Conservation (phyloP, 305 asterid genomes). For the Fraxinus angustifolia region DNA sequence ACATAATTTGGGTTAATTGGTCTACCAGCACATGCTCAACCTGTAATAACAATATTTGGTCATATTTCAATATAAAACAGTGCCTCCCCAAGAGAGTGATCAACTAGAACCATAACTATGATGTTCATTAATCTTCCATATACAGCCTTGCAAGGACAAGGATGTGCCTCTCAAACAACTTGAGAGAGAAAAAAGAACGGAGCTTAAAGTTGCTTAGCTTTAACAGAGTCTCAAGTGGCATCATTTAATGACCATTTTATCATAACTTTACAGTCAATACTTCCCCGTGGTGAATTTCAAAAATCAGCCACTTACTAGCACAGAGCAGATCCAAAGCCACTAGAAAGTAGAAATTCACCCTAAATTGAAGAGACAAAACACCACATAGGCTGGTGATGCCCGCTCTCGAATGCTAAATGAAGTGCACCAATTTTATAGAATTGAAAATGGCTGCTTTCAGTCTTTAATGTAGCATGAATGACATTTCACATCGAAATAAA, state of each 20-base stretch:
- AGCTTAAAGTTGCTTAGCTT: conserved; percentile 19
- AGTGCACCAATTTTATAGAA: conserved; percentile 9
- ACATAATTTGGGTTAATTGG: conserved; percentile 74
- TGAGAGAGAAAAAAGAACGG: background rate
- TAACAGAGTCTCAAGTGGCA: background rate
- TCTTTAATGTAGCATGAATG: conserved; percentile 1
- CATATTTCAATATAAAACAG: conserved; percentile 24
- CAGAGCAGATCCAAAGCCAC: conserved; percentile 13
- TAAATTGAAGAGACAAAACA: background rate
- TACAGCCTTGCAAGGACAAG: conserved; percentile 12
- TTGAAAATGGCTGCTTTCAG: background rate
- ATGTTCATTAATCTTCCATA: conserved; percentile 10
- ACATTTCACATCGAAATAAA: conserved; percentile 6
- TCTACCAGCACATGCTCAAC: conserved; percentile 96
- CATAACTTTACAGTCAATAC: conserved; percentile 16
- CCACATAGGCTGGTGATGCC: background rate
- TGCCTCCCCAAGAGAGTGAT: conserved; percentile 6
- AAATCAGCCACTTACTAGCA: conserved; percentile 6
- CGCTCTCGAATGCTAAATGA: conserved; percentile 6
- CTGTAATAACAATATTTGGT: conserved; percentile 41
- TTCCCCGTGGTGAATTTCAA: background rate
- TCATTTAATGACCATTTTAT: conserved; percentile 4
- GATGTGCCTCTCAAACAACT: conserved; percentile 2
- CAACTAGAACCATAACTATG: conserved; percentile 15
- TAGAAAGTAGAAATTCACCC: conserved; percentile 10